Percentiles rank a stretch among this genome's conserved stretches.
These are phyloP conservation scores for Phytopythium chamaehyphon DNA, from an alignment of 352 stramenopile species.

Conservation along the genomic window DNA sequence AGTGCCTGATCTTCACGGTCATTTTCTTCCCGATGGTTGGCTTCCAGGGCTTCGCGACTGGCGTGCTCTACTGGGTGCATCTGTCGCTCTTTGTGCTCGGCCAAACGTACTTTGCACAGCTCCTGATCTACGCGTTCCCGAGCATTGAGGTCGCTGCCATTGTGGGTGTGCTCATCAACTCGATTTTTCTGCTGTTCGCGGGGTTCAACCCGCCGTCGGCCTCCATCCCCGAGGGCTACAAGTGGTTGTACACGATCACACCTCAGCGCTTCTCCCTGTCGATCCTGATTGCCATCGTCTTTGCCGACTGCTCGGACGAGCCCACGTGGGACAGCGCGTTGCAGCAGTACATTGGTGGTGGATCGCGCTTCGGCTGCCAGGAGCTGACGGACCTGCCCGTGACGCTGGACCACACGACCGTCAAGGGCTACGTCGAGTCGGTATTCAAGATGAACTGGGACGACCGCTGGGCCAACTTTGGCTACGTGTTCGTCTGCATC, in stretches of 20 bases:
- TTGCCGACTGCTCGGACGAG: slow-evolving; percentile 21
- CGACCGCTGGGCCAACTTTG: slow-evolving; percentile 32
- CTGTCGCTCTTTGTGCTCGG: slow-evolving; percentile 26
- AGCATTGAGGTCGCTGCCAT: slow-evolving; percentile 27
- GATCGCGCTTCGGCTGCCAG: slow-evolving; percentile 18
- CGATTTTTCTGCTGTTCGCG: slow-evolving; percentile 36
- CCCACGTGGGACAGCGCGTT: slow-evolving; percentile 14
- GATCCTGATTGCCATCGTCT: slow-evolving; percentile 24
- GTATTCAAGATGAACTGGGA: slow-evolving; percentile 16
- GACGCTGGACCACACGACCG: slow-evolving; percentile 10
- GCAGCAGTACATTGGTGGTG: slow-evolving; percentile 13
- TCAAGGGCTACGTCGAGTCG: slow-evolving; percentile 17
- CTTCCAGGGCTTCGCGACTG: slow-evolving; percentile 24
- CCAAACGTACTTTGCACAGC: slow-evolving; percentile 28
- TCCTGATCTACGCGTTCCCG: slow-evolving; percentile 26
- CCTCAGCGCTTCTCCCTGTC: slow-evolving; percentile 27
- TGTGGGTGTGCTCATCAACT: slow-evolving; percentile 29
- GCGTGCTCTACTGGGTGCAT: slow-evolving; percentile 38
- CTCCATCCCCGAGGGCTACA: slow-evolving; percentile 26
- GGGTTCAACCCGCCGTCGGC: slow-evolving; percentile 28
- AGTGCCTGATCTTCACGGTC: slow-evolving; percentile 33
- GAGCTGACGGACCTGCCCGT: slow-evolving; percentile 12
- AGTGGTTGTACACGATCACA: slow-evolving; percentile 32
- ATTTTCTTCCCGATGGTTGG: slow-evolving; percentile 48
- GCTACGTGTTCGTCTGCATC: slow-evolving; percentile 22